Evolutionary conservation across 495 filamentous ascomycete species (phyloP).

Genomic region (Peziza echinospora): DNA sequence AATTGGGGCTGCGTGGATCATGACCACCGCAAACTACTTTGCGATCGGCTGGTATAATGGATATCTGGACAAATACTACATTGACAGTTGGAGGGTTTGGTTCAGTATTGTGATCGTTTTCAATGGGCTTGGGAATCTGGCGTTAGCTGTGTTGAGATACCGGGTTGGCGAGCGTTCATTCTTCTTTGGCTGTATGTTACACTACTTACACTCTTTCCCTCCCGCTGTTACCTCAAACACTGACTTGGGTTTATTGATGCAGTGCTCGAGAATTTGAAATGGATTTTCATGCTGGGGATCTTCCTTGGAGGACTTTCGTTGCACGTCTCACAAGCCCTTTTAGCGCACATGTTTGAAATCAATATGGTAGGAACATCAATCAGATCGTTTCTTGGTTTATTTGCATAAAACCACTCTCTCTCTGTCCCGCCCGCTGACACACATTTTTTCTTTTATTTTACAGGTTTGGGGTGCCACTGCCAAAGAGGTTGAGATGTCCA

Average conservation of each 20-base stretch:
- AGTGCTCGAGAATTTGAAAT: constrained; percentile 49
- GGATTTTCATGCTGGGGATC: constrained; percentile 44
- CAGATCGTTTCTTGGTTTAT: background rate
- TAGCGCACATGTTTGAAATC: constrained; percentile 26
- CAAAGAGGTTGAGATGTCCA: constrained; percentile 31
- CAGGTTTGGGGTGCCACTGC: constrained; percentile 50
- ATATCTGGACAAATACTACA: constrained; percentile 52
- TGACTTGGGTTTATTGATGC: too few relatives aligned
- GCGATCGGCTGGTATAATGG: constrained; percentile 54
- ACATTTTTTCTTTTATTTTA: too few relatives aligned
- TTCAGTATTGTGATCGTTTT: constrained; percentile 52
- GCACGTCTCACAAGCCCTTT: constrained; percentile 43
- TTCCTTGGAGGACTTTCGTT: constrained; percentile 50
- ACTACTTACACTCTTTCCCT: too few relatives aligned
- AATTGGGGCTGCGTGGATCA: constrained; percentile 56
- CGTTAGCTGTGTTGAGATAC: constrained; percentile 44
- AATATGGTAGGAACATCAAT: background rate
- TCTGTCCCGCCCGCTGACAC: constrained; percentile 54
- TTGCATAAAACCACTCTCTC: constrained; percentile 11
- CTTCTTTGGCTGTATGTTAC: constrained; percentile 21
- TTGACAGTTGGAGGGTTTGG: constrained; percentile 57
- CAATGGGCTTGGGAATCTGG: constrained; percentile 44
- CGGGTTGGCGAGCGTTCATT: constrained; percentile 38
- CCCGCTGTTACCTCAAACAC: too few relatives aligned
- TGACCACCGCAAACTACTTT: constrained; percentile 61